Base-by-base conservation (phyloP, 1,139 yeast genomes). In the Candida sojae region DNA sequence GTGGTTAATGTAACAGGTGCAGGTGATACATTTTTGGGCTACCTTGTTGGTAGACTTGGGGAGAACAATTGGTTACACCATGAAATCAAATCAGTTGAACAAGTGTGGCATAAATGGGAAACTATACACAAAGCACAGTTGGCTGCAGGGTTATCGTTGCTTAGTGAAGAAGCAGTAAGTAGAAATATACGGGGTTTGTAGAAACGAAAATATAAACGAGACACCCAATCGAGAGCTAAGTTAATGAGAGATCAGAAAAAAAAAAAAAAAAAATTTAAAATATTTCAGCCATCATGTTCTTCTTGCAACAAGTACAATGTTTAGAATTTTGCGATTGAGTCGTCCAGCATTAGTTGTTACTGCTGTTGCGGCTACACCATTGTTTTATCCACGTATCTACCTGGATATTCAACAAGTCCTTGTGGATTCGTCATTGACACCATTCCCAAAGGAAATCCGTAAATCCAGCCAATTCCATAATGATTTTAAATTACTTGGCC, bases 1-100 rank as follows among this genome's bases (percentile, higher is more conserved):
- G 72, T 82, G 5, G 62, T 63, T 5, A 82, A 79, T 52, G 88
- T 86, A 25, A 81, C 88, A 2, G 90, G 95, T 1, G 87, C 91
- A 0, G 90, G 90, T 3, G 95, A 88, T 62, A 79, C 92, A 0
- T 72, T 88, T 41, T 72, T 79, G 28, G 91, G 91, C 1, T 77
- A 68, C 46, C 53, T 83, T 42, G 57, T 64, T 7, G 62, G 73
- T 1, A 55, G 60, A 28, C 52, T 75, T 38, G 55, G 63, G 21
- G 60, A 56, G 33, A 50, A 66, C 6, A 44, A 49, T 4, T 70
- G 73, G 73, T 53, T 68, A 23, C 47, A 45, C 2, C 42, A 63
- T 5, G 64, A 61, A 38, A 45, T 71, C 13, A 44, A 50, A 29
- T 45, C 61, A 34, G 59, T 62, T 38, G 71, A 69, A 49, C 63